A percentile compares a stretch with the other conserved stretches of the same genome.
phyloP scores from a whole-genome alignment of 257 asterid species.

The Hygrophila difformis region DNA sequence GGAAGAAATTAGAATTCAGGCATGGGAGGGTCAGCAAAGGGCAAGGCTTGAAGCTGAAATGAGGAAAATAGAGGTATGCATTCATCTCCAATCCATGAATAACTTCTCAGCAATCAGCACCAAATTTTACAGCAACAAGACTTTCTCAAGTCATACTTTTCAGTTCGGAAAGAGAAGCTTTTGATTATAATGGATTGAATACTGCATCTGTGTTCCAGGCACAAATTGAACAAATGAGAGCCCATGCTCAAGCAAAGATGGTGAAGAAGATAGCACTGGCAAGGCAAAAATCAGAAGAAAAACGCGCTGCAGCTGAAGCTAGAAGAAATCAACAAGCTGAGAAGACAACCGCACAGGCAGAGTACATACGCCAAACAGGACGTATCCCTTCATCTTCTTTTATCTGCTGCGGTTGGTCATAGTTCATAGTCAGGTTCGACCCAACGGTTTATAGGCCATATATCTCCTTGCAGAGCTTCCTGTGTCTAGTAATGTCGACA shows the following conservation, averaged over 20 bases:
- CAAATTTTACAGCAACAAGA: not conserved
- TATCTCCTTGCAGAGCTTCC: too few species aligned
- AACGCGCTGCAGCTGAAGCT: constrained; percentile 68
- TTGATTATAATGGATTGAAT: too few species aligned
- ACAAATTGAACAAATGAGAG: constrained; percentile 73
- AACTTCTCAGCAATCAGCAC: constrained; percentile 1
- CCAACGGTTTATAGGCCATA: too few species aligned
- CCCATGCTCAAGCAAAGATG: constrained; percentile 82
- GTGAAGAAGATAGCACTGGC: constrained; percentile 80
- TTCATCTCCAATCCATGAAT: constrained; percentile 3
- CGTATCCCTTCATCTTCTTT: constrained; percentile 64
- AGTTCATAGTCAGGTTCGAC: too few species aligned
- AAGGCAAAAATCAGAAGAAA: constrained; percentile 79
- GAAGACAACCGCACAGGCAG: constrained; percentile 62
- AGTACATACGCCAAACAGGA: constrained; percentile 74
- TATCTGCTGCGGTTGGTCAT: constrained; percentile 77
- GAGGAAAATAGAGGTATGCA: constrained; percentile 83
- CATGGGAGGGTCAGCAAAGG: constrained; percentile 95
- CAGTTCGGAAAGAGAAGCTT: too few species aligned
- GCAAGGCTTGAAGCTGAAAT: constrained; percentile 91
- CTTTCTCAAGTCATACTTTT: too few species aligned
- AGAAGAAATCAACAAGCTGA: constrained; percentile 57
- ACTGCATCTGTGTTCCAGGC: constrained; percentile 30
- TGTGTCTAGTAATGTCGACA: too few species aligned
- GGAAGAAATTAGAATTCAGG: constrained; percentile 83